Evolutionary conservation across 345 rosid genomes (phyloP).

Genomic region (Populus euphratica): DNA sequence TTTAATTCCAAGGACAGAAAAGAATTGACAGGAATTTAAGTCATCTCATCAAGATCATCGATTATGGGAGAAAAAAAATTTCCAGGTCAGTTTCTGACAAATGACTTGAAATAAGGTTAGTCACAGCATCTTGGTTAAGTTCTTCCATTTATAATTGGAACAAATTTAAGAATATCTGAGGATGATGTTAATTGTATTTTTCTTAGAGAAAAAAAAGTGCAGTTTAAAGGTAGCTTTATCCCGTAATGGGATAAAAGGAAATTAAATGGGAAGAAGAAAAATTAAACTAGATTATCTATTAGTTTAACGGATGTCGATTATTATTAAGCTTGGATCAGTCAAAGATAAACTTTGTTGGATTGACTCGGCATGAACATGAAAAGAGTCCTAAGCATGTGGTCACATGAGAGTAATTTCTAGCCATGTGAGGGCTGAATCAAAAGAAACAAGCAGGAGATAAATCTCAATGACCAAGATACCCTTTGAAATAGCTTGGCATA

Average conservation of each 20-base stretch:
- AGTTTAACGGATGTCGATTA: background rate
- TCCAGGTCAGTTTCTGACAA: background rate
- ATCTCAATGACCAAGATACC: conserved; percentile 20
- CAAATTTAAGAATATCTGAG: no score
- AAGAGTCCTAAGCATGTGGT: conserved; percentile 38
- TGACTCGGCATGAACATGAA: conserved; percentile 27
- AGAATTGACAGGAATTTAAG: background rate
- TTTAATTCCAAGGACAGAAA: background rate
- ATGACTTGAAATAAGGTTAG: background rate
- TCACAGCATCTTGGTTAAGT: background rate
- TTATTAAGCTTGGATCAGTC: conserved; percentile 19
- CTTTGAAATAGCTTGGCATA: conserved; percentile 8
- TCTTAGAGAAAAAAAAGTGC: no score
- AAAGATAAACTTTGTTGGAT: conserved; percentile 13
- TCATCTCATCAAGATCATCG: background rate
- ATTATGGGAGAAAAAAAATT: background rate
- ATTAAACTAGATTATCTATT: background rate
- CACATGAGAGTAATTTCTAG: conserved; percentile 40
- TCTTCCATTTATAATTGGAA: no score
- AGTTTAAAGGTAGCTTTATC: background rate
- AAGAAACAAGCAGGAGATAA: background rate
- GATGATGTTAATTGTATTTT: background rate
- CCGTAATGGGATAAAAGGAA: background rate
- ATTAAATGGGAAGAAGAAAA: background rate
- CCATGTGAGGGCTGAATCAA: conserved; percentile 49